phyloP scores from a whole-genome alignment of 768 basidiomycete species.

The Tylopilus plumbeoviolaceoides region DNA sequence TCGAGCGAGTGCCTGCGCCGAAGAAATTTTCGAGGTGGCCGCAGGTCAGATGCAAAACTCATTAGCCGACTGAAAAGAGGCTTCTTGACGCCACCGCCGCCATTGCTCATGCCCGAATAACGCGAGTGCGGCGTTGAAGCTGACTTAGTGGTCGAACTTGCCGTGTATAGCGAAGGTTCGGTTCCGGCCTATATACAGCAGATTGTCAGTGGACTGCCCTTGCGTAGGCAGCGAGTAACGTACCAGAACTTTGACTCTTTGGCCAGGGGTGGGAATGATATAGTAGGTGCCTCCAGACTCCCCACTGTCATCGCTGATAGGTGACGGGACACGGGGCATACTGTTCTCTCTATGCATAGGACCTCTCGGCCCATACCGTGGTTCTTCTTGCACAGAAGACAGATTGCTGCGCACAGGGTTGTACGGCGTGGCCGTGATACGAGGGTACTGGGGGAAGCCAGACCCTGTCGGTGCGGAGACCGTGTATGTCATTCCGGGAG shows the following conservation, averaged over 20 bases:
- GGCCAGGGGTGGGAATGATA: constrained; percentile 64
- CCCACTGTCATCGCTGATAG: constrained; percentile 41
- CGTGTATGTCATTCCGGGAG: constrained; percentile 64
- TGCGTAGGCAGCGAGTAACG: constrained; percentile 30
- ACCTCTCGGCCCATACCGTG: constrained; percentile 27
- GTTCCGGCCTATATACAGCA: constrained; percentile 34
- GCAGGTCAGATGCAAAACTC: constrained; percentile 45
- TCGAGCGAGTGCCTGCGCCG: constrained; percentile 50
- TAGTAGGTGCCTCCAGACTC: constrained; percentile 73
- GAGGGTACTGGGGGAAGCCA: constrained; percentile 37
- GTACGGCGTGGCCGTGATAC: constrained; percentile 39
- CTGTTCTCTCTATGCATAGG: constrained; percentile 27
- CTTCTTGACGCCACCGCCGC: constrained; percentile 39
- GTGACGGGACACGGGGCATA: constrained; percentile 35
- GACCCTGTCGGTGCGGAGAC: constrained; percentile 54
- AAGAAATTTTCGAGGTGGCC: constrained; percentile 37
- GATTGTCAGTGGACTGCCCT: constrained; percentile 28
- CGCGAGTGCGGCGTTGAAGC: constrained; percentile 46
- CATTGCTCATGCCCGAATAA: constrained; percentile 23
- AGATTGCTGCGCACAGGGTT: constrained; percentile 37
- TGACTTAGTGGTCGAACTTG: constrained; percentile 56
- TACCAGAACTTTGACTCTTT: constrained; percentile 73
- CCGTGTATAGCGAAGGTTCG: constrained; percentile 51
- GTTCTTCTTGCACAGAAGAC: constrained; percentile 37
- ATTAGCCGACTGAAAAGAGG: constrained; percentile 63